Percentiles rank a stretch among this genome's conserved stretches.
These are phyloP conservation scores for Fomitopsis serialis DNA, from an alignment of 768 basidiomycete genomes.

Conservation along the genomic window DNA sequence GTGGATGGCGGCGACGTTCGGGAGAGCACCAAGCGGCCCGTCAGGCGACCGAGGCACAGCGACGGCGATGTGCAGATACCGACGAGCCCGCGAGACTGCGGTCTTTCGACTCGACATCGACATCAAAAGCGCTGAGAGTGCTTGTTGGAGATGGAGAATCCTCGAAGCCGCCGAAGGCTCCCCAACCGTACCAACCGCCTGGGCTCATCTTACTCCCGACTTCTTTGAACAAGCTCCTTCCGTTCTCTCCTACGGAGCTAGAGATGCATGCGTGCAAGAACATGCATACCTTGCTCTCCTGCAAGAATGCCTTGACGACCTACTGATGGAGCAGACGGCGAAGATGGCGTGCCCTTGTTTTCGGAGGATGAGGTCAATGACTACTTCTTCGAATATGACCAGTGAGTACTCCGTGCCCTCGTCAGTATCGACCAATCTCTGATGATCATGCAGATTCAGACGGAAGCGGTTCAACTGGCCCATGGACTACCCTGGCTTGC, in stretches of 20 bases:
- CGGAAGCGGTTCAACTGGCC: slow-evolving; percentile 70
- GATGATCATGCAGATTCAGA: slow-evolving; percentile 44
- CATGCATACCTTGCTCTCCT: slow-evolving; percentile 58
- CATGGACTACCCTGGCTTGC: slow-evolving; percentile 28
- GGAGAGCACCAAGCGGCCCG: slow-evolving; percentile 22
- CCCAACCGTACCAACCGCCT: slow-evolving; percentile 43
- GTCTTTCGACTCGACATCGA: slow-evolving; percentile 10
- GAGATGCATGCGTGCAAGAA: slow-evolving; percentile 76
- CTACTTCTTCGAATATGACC: slow-evolving; percentile 52
- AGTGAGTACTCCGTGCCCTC: slow-evolving; percentile 31
- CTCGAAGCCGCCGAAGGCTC: slow-evolving; percentile 5
- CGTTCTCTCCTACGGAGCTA: slow-evolving; percentile 51
- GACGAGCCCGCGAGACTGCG: slow-evolving; percentile 18
- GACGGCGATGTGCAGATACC: slow-evolving; percentile 6
- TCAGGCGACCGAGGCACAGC: slow-evolving; percentile 23
- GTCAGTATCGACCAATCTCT: slow-evolving; percentile 1
- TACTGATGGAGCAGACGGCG: slow-evolving; percentile 34
- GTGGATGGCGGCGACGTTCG: not conserved
- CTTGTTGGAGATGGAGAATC: slow-evolving; percentile 10
- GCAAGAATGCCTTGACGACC: slow-evolving; percentile 50
- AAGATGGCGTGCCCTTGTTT: slow-evolving; percentile 14
- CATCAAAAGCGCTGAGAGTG: slow-evolving; percentile 11
- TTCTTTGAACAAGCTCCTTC: slow-evolving; percentile 42
- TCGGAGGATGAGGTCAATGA: slow-evolving; percentile 28
- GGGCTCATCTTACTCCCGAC: slow-evolving; percentile 39